Evolutionary conservation across 2,329 filamentous ascomycete species (phyloP), one percentile per base, ranked within the genome.

Genomic region (Nigrospora osmanthi): DNA sequence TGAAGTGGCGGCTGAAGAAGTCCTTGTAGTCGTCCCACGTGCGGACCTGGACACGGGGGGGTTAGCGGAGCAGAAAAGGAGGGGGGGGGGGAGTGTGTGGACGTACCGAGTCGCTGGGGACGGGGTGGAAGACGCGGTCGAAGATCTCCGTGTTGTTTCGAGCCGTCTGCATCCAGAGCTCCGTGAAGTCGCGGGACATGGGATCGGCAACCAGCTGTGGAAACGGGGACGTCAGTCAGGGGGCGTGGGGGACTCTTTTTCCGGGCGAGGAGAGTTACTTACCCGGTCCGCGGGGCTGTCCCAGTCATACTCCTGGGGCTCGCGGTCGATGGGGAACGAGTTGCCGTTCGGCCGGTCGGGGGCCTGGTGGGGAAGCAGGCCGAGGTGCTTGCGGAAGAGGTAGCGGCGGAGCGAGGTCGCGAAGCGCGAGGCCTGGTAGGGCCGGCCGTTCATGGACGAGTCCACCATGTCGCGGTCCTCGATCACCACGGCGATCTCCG

Each of bases 341-440:
- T 95, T 95, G 44, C 76, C 73, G 54, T 86, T 78, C 6, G 83
- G 74, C 3, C 65, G 68, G 48, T 84, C 85, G 55, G 83, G 80
- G 32, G 23, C 39, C 39, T 41, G 39, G 39, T 41, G 73, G 0
- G 84, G 83, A 11, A 95, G 72, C 10, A 95, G 75, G 37, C 91
- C 91, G 2, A 96, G 77, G 60, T 96, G 91, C 69, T 96, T 94
- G 54, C 90, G 81, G 80, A 88, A 95, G 50, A 96, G 79, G 60
- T 89, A 81, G 33, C 90, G 80, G 17, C 91, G 85, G 11, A 96
- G 81, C 1, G 84, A 87, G 6, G 87, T 72, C 1, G 89, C 89
- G 58, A 91, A 90, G 46, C 78, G 76, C 10, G 82, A 83, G 9
- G 87, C 91, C 31, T 72, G 75, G 69, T 76, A 95, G 0, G 80